Percentiles rank a stretch among this genome's conserved stretches.
Conservation (phyloP, 73 alveolate species). For the Breviolum minutum region DNA sequence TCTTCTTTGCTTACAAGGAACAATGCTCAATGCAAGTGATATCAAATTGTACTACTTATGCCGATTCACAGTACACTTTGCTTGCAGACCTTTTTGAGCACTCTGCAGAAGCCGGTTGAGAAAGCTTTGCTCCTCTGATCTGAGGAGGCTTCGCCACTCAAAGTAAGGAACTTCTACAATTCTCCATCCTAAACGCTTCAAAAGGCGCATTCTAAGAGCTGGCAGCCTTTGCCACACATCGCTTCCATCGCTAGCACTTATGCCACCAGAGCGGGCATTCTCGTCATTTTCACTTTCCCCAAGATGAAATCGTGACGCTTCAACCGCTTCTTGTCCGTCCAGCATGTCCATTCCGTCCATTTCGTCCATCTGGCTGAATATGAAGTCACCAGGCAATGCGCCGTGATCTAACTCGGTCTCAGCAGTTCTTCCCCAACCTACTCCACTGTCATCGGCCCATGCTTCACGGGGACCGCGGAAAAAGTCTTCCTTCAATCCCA, state of each 20-base stretch:
- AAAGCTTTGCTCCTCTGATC: conserved; percentile 33
- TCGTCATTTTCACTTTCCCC: not conserved
- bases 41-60: no score
- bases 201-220: conserved; percentile 45
- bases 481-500: conserved; percentile 20
- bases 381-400: conserved; percentile 61
- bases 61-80: not conserved
- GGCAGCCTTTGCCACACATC: conserved; percentile 69
- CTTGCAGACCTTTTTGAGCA: not conserved
- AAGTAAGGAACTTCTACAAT: conserved; percentile 55
- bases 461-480: conserved; percentile 60
- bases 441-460: conserved; percentile 39
- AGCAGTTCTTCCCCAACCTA: conserved; percentile 26
- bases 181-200: conserved; percentile 34
- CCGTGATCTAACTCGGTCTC: conserved; percentile 68
- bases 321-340: not conserved
- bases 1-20: no score
- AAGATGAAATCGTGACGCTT: not conserved
- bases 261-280: not conserved
- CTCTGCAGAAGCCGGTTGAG: conserved; percentile 38
- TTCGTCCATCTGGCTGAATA: not conserved
- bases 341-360: not conserved
- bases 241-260: not conserved
- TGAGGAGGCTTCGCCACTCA: conserved; percentile 66
- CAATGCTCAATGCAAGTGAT: no score